Conservation (phyloP, 352 stramenopile genomes). For the Phytophthora boehmeriae region DNA sequence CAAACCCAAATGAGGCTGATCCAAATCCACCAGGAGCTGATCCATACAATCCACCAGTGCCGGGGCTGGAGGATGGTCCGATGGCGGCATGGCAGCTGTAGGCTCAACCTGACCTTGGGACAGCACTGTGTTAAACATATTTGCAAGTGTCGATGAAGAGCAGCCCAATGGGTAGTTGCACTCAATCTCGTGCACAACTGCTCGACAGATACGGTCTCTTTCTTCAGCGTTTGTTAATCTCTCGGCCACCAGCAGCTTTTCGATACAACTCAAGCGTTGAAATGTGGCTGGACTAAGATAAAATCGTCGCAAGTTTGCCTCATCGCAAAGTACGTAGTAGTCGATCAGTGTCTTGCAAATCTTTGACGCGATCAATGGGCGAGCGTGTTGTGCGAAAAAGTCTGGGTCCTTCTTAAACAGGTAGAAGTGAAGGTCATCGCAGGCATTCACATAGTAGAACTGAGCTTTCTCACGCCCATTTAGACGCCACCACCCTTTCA, state of each 20-base stretch:
- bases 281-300: constrained; percentile 40
- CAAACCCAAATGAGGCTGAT: neutral
- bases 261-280: constrained; percentile 37
- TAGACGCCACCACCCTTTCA: constrained; percentile 41
- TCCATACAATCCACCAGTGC: constrained; percentile 2
- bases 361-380: constrained; percentile 48
- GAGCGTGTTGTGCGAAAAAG: constrained; percentile 48
- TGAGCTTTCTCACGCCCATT: constrained; percentile 24
- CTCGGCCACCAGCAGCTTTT: constrained; percentile 51
- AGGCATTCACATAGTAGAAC: constrained; percentile 52
- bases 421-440: constrained; percentile 64
- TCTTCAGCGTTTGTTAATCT: constrained; percentile 20
- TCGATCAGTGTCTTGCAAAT: constrained; percentile 61
- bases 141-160: constrained; percentile 8
- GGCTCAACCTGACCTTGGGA: constrained; percentile 32
- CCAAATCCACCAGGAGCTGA: constrained; percentile 3
- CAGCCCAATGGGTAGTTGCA: constrained; percentile 15
- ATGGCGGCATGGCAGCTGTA: neutral
- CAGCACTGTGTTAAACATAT: constrained; percentile 41
- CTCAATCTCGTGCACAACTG: constrained; percentile 41
- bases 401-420: constrained; percentile 52
- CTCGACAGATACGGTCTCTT: constrained; percentile 27
- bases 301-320: constrained; percentile 25
- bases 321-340: constrained; percentile 49
- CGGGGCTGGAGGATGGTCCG: neutral